Evolutionary conservation across 2,329 filamentous ascomycete genomes (phyloP), one percentile per base, ranked within the genome.

Genomic region (Fusarium sarcochroum): DNA sequence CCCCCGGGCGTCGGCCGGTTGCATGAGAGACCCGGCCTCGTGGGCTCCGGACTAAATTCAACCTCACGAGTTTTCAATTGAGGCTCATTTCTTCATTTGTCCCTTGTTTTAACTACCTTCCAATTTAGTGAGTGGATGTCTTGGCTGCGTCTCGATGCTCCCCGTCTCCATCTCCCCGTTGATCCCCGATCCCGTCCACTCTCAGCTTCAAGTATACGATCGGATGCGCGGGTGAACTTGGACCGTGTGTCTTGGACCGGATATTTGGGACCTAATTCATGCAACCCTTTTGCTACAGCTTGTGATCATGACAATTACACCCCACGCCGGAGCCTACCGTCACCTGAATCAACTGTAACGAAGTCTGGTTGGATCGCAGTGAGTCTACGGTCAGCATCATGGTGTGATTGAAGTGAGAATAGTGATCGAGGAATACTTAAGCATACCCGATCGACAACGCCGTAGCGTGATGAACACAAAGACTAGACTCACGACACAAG

Each of bases 41-140:
- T 68, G 60, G 61, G 52, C 25, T 37, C 56, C 49, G 55, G 25
- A n/a, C 14, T 9, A 48, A 34, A 41, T 49, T 48, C 48, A 55
- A 55, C 52, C 32, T 45, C 41, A 50, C 27, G 18, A 23, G 34
- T 27, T 48, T 38, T 53, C 21, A 17, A 42, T 13, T 46, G 64
- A 45, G 42, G 54, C 55, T 68, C 42, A 44, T 44, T 46, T 46
- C 21, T 40, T 58, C 23, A 42, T 45, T 17, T 23, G 34, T 23
- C n/a, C 15, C 45, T 54, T 53, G 23, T 52, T 58, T 58, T 53
- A 58, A 52, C 63, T 62, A 70, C 63, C 63, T 68, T 66, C 56
- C 57, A 30, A 11, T 52, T 66, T 47, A 11, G 58, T 47, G 23
- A 15, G 55, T 51, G 61, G 54, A 32, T 38, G 47, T 38, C 18